These are phyloP conservation scores for Jimgerdemannia flammicorona DNA, from an alignment of 192 early-diverging fungal species.

Conservation along the genomic window DNA sequence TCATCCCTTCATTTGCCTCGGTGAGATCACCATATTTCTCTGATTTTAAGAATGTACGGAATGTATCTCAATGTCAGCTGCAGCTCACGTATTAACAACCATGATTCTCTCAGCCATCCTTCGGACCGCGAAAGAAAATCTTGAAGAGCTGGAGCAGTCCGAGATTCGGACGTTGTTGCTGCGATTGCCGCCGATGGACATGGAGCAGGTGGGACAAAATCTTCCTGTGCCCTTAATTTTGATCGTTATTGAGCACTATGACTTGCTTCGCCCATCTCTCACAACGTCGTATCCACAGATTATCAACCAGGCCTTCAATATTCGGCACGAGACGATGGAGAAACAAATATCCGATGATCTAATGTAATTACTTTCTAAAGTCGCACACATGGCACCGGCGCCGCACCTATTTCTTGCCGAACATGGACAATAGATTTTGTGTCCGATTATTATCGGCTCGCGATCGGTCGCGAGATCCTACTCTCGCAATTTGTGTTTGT, in stretches of 20 bases:
- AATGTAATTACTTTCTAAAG: not conserved
- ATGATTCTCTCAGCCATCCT: conserved; percentile 59
- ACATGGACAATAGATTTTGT: not conserved
- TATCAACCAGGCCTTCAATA: conserved; percentile 65
- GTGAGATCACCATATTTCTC: conserved; percentile 21
- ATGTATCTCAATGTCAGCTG: too few species aligned
- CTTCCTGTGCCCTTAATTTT: too few species aligned
- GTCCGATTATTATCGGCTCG: not conserved
- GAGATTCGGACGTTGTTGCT: conserved; percentile 84
- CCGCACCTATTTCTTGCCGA: not conserved
- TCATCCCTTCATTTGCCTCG: conserved; percentile 82
- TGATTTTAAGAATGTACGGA: not conserved
- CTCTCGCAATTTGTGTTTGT: not conserved
- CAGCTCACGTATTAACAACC: not conserved
- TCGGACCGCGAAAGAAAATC: conserved; percentile 63
- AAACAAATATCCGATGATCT: conserved; percentile 47
- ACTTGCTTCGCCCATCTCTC: not conserved
- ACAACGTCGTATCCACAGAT: conserved; percentile 32
- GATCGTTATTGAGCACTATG: too few species aligned
- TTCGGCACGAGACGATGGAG: conserved; percentile 65
- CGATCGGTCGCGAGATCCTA: not conserved
- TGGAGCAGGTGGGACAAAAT: conserved; percentile 38
- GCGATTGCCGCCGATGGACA: conserved; percentile 70
- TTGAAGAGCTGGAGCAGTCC: conserved; percentile 89
- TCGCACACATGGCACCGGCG: not conserved